Evolutionary conservation across 805 yeast genomes (phyloP).

Genomic region (Saturnispora kantuleensis): DNA sequence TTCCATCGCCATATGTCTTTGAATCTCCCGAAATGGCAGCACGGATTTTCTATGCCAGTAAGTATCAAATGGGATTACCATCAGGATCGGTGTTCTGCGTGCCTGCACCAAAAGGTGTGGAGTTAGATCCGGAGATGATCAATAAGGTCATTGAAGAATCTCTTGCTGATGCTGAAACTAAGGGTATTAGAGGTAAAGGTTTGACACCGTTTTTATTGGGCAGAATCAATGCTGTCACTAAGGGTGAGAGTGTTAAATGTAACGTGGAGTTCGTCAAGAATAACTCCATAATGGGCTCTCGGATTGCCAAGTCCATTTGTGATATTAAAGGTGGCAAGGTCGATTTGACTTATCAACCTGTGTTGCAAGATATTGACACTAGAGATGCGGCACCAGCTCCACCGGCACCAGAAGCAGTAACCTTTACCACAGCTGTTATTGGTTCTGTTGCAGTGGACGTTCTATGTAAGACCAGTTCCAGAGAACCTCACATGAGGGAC

Average conservation of each 20-base stretch:
- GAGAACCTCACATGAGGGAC: slow-evolving; percentile 34
- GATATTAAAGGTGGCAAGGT: slow-evolving; percentile 22
- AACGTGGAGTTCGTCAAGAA: slow-evolving; percentile 70
- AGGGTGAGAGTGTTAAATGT: slow-evolving; percentile 59
- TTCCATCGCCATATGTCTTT: slow-evolving; percentile 58
- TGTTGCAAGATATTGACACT: not conserved
- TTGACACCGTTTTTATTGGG: slow-evolving; percentile 70
- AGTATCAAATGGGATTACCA: slow-evolving; percentile 36
- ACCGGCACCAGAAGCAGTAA: not conserved
- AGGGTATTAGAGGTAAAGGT: slow-evolving; percentile 57
- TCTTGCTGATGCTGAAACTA: slow-evolving; percentile 39
- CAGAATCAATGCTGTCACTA: slow-evolving; percentile 55
- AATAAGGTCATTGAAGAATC: slow-evolving; percentile 50
- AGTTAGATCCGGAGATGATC: slow-evolving; percentile 46
- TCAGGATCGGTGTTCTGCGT: slow-evolving; percentile 75
- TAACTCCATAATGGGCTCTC: slow-evolving; percentile 60
- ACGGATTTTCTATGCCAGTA: slow-evolving; percentile 38
- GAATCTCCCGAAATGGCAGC: slow-evolving; percentile 52
- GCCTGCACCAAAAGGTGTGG: slow-evolving; percentile 64
- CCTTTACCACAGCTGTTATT: slow-evolving; percentile 34
- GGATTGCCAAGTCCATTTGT: slow-evolving; percentile 50
- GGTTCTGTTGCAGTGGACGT: slow-evolving; percentile 77
- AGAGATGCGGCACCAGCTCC: not conserved
- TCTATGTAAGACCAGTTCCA: slow-evolving; percentile 35
- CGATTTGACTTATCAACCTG: not conserved